phyloP scores from a whole-genome alignment of 805 yeast species.

The Ogataea allantospora region DNA sequence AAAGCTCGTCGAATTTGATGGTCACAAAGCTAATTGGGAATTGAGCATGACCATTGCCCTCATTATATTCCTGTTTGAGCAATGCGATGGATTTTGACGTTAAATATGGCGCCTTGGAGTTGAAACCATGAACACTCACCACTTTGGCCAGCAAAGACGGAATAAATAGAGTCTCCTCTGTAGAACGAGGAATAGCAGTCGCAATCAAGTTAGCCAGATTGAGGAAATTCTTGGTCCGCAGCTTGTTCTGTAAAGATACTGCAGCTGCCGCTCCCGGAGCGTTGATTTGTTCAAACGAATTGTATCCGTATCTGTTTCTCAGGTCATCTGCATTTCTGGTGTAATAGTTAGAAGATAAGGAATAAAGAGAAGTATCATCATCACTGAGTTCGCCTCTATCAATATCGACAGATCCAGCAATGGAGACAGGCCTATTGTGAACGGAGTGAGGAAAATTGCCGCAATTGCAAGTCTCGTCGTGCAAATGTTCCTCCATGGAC shows the following conservation, averaged over 20 bases:
- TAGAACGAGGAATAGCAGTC: constrained; percentile 69
- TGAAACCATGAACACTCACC: constrained; percentile 69
- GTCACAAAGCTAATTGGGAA: constrained; percentile 34
- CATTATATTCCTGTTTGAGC: constrained; percentile 50
- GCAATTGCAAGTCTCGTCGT: constrained; percentile 59
- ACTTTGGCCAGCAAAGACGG: constrained; percentile 70
- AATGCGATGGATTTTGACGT: constrained; percentile 73
- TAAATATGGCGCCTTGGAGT: constrained; percentile 65
- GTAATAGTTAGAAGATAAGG: constrained; percentile 24
- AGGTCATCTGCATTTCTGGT: constrained; percentile 25
- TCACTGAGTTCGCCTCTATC: constrained; percentile 49
- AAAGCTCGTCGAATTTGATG: constrained; percentile 38
- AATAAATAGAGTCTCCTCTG: constrained; percentile 73
- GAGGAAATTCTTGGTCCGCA: constrained; percentile 42
- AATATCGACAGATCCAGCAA: constrained; percentile 58
- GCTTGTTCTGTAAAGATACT: constrained; percentile 48
- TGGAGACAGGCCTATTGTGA: constrained; percentile 63
- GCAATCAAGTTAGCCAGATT: constrained; percentile 61
- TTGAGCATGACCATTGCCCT: constrained; percentile 32
- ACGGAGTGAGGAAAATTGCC: constrained; percentile 51
- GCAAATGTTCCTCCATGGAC: constrained; percentile 35
- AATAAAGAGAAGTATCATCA: constrained; percentile 38
- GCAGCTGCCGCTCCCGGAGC: constrained; percentile 80
- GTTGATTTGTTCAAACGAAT: constrained; percentile 59
- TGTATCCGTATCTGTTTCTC: constrained; percentile 27